Percentiles rank a stretch among this genome's conserved stretches.
These are phyloP conservation scores for Fusarium beomiforme DNA, from an alignment of 2,329 filamentous ascomycete genomes.

Conservation along the genomic window DNA sequence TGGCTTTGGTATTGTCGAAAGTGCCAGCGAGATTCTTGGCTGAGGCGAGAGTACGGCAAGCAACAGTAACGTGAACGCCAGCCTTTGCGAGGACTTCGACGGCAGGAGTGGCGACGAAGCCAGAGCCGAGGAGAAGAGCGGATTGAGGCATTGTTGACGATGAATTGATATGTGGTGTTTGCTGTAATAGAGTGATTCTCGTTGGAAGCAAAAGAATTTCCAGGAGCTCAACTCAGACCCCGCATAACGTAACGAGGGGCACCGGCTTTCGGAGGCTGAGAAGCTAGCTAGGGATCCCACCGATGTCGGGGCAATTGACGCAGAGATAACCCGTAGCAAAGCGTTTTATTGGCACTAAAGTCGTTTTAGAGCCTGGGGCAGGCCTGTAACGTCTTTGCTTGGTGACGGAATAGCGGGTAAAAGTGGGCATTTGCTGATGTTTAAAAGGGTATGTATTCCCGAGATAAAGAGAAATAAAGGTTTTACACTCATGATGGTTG, in stretches of 20 bases:
- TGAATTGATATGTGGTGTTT: conserved; percentile 1
- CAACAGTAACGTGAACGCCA: conserved; percentile 74
- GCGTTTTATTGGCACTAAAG: not conserved
- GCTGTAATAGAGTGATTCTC: conserved; percentile 12
- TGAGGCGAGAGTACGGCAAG: conserved; percentile 82
- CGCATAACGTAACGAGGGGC: conserved; percentile 21
- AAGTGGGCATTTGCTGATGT: not conserved
- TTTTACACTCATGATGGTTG: not conserved
- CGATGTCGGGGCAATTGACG: conserved; percentile 14
- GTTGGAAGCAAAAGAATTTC: conserved; percentile 18
- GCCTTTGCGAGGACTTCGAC: conserved; percentile 70
- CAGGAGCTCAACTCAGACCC: not conserved
- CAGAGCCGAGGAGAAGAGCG: conserved; percentile 52
- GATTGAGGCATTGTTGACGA: conserved; percentile 44
- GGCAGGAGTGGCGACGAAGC: conserved; percentile 71
- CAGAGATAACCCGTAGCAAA: conserved; percentile 14
- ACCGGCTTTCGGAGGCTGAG: conserved; percentile 18
- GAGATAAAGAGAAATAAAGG: not conserved
- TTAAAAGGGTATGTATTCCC: conserved; percentile 10
- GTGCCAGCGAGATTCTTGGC: conserved; percentile 80
- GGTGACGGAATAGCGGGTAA: conserved; percentile 21
- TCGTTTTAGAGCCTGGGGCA: conserved; percentile 1
- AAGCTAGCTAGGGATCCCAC: not conserved
- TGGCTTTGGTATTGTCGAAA: conserved; percentile 77
- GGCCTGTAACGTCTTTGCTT: conserved; percentile 5